Evolutionary conservation across 345 rosid genomes (phyloP), one percentile per base, ranked within the genome.

Genomic region (Eucalyptus camaldulensis): DNA sequence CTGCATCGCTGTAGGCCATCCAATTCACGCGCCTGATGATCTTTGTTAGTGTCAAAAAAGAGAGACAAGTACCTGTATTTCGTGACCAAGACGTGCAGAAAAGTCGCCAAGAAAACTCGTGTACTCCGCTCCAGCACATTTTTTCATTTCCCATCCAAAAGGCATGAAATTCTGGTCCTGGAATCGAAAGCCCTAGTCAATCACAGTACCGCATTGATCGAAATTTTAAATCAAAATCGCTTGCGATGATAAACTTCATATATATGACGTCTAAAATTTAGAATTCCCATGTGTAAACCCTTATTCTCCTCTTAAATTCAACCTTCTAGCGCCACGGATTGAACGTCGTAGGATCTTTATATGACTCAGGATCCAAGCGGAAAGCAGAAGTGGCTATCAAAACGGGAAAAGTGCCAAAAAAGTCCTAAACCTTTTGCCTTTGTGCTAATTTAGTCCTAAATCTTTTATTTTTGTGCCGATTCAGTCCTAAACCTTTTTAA

Each of bases 291-390:
- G 21, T 67, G 80, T 16, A 31, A 67, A 67, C 40, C 76, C 80
- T 8, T 8, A 67, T 15, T n/a, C 12, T 31, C 49, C 44, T n/a
- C 25, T 33, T 53, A 49, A 13, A 22, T 60, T 25, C 16, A 37
- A 87, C 93, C 89, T 90, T 91, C 90, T 91, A 91, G 11, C 93
- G 88, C 88, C 87, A 89, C 5, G 89, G 91, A 54, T 91, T 88
- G 33, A 92, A 92, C 11, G 45, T 86, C 31, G 88, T 88, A 3
- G 92, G 92, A 58, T 91, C 90, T 76, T 90, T 54, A 44, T 88
- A 92, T 5, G 81, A 80, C 3, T 87, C 81, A 1, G 92, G 90
- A n/a, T 89, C 90, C 88, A 89, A 29, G 72, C 91, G 92, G 80
- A 80, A 83, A 49, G 86, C 89, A n/a, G 88, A 17, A 33, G 89